Evolutionary conservation across 2,329 filamentous ascomycete species (phyloP).

Genomic region (Cladophialophora bantiana): DNA sequence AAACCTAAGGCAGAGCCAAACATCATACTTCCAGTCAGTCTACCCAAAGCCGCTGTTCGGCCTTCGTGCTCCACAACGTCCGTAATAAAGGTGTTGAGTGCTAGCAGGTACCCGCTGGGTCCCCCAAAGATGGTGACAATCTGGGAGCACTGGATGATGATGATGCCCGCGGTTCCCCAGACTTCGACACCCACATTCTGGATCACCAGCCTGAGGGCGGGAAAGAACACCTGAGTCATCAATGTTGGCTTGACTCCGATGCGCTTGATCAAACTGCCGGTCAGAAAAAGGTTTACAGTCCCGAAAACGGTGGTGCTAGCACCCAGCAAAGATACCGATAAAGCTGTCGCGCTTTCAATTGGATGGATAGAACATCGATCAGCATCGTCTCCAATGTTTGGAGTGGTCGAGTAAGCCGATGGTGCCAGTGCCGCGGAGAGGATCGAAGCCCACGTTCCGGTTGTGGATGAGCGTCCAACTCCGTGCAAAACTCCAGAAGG

Average conservation of each 20-base stretch:
- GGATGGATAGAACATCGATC: conserved; percentile 67
- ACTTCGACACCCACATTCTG: conserved; percentile 71
- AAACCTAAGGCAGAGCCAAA: conserved; percentile 71
- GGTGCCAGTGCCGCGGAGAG: conserved; percentile 19
- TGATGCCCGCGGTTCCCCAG: conserved; percentile 68
- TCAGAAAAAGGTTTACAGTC: conserved; percentile 70
- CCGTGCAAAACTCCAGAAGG: conserved; percentile 41
- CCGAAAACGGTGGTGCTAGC: conserved; percentile 73
- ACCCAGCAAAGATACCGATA: conserved; percentile 69
- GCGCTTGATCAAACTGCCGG: conserved; percentile 70
- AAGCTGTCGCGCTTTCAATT: conserved; percentile 70
- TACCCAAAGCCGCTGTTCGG: conserved; percentile 70
- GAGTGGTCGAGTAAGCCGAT: conserved; percentile 33
- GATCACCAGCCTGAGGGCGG: conserved; percentile 67
- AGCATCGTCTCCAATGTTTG: conserved; percentile 42
- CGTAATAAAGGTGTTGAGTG: conserved; percentile 72
- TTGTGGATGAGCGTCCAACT: not conserved
- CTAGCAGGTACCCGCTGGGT: conserved; percentile 71
- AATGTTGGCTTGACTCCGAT: conserved; percentile 70
- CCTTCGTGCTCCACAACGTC: conserved; percentile 67
- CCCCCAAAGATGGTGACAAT: conserved; percentile 73
- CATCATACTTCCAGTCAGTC: conserved; percentile 71
- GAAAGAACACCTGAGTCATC: conserved; percentile 68
- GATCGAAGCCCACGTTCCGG: conserved; percentile 2
- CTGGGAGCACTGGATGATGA: conserved; percentile 72